These are phyloP conservation scores for Exophiala sp. DNA, from an alignment of 2,329 filamentous ascomycete genomes.

Conservation along the genomic window DNA sequence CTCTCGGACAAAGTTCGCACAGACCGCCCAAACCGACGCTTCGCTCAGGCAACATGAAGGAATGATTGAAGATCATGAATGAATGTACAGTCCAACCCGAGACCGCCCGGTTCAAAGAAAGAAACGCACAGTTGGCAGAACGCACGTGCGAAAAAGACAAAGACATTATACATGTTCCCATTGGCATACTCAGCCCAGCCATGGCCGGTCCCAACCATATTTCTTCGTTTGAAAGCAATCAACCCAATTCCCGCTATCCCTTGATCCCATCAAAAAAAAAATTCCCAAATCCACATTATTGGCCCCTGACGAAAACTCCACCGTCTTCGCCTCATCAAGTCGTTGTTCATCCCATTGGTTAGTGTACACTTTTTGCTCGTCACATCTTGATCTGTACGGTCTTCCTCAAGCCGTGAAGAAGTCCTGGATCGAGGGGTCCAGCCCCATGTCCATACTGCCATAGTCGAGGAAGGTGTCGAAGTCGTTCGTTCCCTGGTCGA, in stretches of 20 bases:
- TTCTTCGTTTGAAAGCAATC: conserved; percentile 1
- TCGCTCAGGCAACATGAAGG: not conserved
- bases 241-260: not conserved
- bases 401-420: conserved; percentile 22
- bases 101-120: not conserved
- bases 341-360: not conserved
- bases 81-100: conserved; percentile 4
- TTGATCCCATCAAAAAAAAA: not conserved
- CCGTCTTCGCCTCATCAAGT: not conserved
- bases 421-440: conserved; percentile 22
- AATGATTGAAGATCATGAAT: not conserved
- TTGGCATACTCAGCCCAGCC: not conserved
- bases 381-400: not conserved
- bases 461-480: conserved; percentile 31
- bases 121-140: not conserved
- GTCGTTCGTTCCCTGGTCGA: conserved; percentile 22
- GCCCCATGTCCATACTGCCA: conserved; percentile 22
- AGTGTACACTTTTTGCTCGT: not conserved
- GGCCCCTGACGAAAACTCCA: not conserved
- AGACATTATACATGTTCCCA: not conserved
- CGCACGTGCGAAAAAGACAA: not conserved
- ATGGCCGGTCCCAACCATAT: not conserved
- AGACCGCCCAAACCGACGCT: not conserved
- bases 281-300: not conserved
- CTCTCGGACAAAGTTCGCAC: not conserved